Percentiles rank a stretch among this genome's conserved stretches.
Conservation (phyloP, 257 asterid species). For the Dorcoceras hygrometricum region DNA sequence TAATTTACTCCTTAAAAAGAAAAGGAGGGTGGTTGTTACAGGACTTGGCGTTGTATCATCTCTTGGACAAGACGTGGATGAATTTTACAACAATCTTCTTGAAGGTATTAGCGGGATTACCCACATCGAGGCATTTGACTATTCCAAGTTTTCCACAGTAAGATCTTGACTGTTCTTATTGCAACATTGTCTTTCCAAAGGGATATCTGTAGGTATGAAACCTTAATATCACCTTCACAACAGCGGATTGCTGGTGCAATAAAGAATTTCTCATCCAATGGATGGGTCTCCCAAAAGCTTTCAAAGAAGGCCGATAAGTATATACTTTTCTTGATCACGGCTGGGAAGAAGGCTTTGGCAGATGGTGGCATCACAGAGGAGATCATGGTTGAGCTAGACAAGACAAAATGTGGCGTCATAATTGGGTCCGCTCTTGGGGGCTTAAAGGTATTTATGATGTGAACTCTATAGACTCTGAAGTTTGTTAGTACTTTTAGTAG, state of each 20-base stretch:
- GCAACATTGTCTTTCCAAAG: neutral
- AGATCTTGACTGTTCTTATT: slow-evolving; percentile 13
- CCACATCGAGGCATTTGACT: slow-evolving; percentile 46
- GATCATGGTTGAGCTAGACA: slow-evolving; percentile 34
- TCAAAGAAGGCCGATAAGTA: slow-evolving; percentile 42
- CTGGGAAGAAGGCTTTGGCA: slow-evolving; percentile 51
- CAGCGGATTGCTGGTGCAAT: slow-evolving; percentile 55
- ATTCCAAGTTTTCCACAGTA: slow-evolving; percentile 42
- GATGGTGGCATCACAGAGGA: slow-evolving; percentile 44
- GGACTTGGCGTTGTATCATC: slow-evolving; percentile 48
- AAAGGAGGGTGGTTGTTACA: slow-evolving; percentile 41
- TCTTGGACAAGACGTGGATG: slow-evolving; percentile 37
- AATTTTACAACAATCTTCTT: slow-evolving; percentile 40
- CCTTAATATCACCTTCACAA: slow-evolving; percentile 8
- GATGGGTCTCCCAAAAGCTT: slow-evolving; percentile 45
- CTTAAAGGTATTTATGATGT: slow-evolving; percentile 32
- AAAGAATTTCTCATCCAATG: slow-evolving; percentile 40
- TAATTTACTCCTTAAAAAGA: slow-evolving; percentile 23
- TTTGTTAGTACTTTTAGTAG: neutral
- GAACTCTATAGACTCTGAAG: neutral
- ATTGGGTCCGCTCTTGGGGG: slow-evolving; percentile 56
- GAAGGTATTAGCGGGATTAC: slow-evolving; percentile 47
- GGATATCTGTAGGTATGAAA: neutral
- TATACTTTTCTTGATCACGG: slow-evolving; percentile 42
- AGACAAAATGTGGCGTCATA: slow-evolving; percentile 40